Conservation (phyloP, 768 basidiomycete genomes). For the Hortiboletus flavorubellus region DNA sequence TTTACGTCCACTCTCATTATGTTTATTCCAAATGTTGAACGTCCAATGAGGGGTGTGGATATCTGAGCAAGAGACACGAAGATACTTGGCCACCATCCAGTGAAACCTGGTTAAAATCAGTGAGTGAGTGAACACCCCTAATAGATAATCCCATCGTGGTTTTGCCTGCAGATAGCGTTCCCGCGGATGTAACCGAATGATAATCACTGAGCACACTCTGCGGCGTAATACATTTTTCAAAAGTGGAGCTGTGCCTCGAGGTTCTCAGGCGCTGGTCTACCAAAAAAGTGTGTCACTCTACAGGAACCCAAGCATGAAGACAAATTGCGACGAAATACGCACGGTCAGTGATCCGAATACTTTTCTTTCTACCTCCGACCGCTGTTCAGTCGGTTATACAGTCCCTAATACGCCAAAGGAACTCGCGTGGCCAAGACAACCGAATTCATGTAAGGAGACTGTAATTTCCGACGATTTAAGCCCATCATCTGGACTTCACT, state of each 20-base stretch:
- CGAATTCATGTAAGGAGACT: conserved; percentile 16
- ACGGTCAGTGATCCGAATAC: conserved; percentile 6
- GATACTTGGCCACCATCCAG: conserved; percentile 8
- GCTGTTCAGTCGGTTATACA: conserved; percentile 4
- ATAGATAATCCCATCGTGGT: conserved; percentile 1
- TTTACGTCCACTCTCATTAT: conserved; percentile 3
- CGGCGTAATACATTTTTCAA: conserved; percentile 8
- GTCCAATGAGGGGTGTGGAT: not conserved
- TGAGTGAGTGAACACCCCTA: not conserved
- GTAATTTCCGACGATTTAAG: conserved; percentile 23
- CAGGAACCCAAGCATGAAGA: not conserved
- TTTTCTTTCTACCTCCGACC: not conserved
- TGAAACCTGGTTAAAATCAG: conserved; percentile 3
- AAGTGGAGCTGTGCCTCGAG: conserved; percentile 1
- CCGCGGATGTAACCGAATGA: conserved; percentile 21
- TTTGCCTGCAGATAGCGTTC: conserved; percentile 14
- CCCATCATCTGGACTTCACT: conserved; percentile 2
- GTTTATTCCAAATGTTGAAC: not conserved
- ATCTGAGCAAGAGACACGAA: not conserved
- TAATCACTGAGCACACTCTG: conserved; percentile 4
- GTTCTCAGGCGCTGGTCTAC: conserved; percentile 8
- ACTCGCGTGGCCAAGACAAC: conserved; percentile 19
- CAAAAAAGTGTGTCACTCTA: conserved; percentile 1
- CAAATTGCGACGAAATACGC: conserved; percentile 5
- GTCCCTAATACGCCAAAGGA: conserved; percentile 14